These are phyloP conservation scores for Echria macrotheca DNA, from an alignment of 495 filamentous ascomycete species.

Conservation along the genomic window DNA sequence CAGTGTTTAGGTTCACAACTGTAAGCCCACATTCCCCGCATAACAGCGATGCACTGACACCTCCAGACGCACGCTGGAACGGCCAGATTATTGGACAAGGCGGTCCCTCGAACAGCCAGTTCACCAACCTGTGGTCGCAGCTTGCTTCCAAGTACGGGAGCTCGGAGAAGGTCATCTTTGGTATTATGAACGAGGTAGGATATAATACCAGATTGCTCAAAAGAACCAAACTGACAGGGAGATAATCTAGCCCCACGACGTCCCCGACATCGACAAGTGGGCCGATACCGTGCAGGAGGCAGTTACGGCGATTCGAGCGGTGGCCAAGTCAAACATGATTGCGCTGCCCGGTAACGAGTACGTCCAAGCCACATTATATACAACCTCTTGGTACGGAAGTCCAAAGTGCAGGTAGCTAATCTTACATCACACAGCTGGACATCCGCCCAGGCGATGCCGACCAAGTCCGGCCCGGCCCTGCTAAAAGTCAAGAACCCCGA, in stretches of 20 bases:
- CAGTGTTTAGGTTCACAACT: conserved; percentile 42
- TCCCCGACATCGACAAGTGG: conserved; percentile 46
- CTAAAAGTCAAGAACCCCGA: conserved; percentile 46
- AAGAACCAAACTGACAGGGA: conserved; percentile 6
- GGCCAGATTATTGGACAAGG: conserved; percentile 52
- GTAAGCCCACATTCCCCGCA: conserved; percentile 16
- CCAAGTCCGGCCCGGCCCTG: conserved; percentile 41
- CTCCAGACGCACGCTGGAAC: conserved; percentile 49
- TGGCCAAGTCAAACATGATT: conserved; percentile 48
- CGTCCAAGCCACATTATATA: not conserved
- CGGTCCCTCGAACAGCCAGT: conserved; percentile 47
- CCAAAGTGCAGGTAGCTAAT: not conserved
- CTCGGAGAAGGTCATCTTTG: conserved; percentile 44
- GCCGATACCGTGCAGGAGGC: conserved; percentile 47
- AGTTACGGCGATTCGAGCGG: conserved; percentile 50
- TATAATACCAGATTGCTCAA: too few species aligned
- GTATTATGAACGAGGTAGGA: conserved; percentile 56
- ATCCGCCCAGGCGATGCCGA: conserved; percentile 36
- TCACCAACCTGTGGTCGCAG: conserved; percentile 48
- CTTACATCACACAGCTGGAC: conserved; percentile 29
- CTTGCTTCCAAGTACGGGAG: conserved; percentile 48
- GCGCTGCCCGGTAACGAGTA: conserved; percentile 38
- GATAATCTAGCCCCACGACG: conserved; percentile 21
- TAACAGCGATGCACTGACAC: too few species aligned
- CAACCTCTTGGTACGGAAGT: too few species aligned